Evolutionary conservation across 2,329 filamentous ascomycete species (phyloP).

Genomic region (Amesomyces nigricolor): DNA sequence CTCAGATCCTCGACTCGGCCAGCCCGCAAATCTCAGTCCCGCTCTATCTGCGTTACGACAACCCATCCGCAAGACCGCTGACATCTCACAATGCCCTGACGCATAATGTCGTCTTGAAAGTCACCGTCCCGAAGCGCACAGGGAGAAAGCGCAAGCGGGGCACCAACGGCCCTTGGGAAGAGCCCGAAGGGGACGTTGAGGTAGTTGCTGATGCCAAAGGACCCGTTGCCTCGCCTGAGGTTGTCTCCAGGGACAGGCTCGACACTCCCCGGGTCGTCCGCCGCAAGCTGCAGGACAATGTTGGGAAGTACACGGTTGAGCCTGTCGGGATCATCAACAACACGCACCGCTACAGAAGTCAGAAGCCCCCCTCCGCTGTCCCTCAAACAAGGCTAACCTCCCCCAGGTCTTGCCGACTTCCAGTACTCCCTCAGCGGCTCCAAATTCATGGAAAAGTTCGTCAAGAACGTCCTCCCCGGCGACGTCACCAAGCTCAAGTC

Average conservation of each 20-base stretch:
- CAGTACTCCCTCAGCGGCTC: slow-evolving; percentile 68
- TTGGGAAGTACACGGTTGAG: slow-evolving; percentile 59
- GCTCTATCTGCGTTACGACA: slow-evolving; percentile 73
- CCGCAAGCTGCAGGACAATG: slow-evolving; percentile 65
- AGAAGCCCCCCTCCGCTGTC: slow-evolving; percentile 9
- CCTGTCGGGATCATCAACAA: slow-evolving; percentile 67
- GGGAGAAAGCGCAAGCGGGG: slow-evolving; percentile 81
- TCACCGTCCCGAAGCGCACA: slow-evolving; percentile 81
- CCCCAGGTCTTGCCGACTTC: slow-evolving; percentile 71
- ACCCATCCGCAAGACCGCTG: slow-evolving; percentile 72
- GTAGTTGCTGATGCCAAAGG: slow-evolving; percentile 26
- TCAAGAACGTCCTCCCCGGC: slow-evolving; percentile 64
- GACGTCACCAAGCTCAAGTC: slow-evolving; percentile 51
- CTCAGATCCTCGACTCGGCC: slow-evolving; percentile 43
- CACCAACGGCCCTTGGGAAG: slow-evolving; percentile 59
- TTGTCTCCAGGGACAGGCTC: slow-evolving; percentile 41
- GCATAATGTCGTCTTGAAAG: slow-evolving; percentile 79
- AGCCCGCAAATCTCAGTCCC: slow-evolving; percentile 48
- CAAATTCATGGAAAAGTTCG: slow-evolving; percentile 64
- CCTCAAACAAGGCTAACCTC: neutral
- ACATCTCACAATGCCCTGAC: slow-evolving; percentile 69
- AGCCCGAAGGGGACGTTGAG: slow-evolving; percentile 31
- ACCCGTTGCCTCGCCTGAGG: slow-evolving; percentile 22
- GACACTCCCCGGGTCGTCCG: slow-evolving; percentile 53
- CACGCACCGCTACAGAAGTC: slow-evolving; percentile 79